These are phyloP conservation scores for Rhododendron henanense DNA, from an alignment of 148 eudicot species.

Conservation along the genomic window DNA sequence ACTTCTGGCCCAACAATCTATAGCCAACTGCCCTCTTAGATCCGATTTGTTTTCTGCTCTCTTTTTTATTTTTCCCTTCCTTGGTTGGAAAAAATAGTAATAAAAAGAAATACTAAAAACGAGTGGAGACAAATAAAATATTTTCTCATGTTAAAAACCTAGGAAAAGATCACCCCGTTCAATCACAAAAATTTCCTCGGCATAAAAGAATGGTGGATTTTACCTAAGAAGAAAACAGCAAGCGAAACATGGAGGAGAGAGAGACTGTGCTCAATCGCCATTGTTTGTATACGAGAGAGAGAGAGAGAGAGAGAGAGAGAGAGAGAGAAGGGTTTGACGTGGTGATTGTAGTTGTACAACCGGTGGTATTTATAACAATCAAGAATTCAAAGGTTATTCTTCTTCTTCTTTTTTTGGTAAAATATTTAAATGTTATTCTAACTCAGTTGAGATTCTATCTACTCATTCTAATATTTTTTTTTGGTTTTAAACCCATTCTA, in stretches of 20 bases:
- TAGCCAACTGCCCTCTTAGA: too few relatives aligned
- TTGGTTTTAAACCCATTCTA: background rate
- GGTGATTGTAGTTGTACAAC: background rate
- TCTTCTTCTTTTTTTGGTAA: too few relatives aligned
- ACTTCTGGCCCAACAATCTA: too few relatives aligned
- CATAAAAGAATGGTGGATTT: background rate
- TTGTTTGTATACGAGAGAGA: background rate
- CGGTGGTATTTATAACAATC: background rate
- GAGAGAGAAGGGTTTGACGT: background rate
- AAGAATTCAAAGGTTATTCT: background rate
- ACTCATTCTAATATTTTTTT: background rate
- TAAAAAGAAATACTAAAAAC: background rate
- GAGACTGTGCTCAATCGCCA: background rate
- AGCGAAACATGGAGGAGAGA: background rate
- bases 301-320: background rate
- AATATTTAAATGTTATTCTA: background rate
- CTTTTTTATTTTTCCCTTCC: background rate
- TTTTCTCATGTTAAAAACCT: background rate
- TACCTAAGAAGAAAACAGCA: background rate
- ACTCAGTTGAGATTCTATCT: background rate
- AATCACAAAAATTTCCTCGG: background rate
- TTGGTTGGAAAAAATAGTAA: too few relatives aligned
- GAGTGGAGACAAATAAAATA: background rate
- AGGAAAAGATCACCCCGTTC: too few relatives aligned
- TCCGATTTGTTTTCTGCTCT: too few relatives aligned